Evolutionary conservation across 2,329 filamentous ascomycete species (phyloP).

Genomic region (Fusarium hostae): DNA sequence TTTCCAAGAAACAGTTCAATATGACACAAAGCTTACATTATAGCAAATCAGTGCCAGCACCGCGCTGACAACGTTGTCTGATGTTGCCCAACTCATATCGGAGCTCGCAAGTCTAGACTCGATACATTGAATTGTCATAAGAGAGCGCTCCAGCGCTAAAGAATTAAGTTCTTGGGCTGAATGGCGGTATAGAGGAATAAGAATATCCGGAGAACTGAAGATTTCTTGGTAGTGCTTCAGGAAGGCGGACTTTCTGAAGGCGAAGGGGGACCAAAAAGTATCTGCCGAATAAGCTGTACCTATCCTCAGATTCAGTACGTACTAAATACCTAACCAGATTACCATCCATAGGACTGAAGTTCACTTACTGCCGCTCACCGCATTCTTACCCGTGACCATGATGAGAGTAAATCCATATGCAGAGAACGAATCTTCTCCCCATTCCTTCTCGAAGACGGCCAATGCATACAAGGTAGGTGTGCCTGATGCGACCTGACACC

Average conservation of each 20-base stretch:
- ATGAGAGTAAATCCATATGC: slow-evolving; percentile 17
- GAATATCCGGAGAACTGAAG: not conserved
- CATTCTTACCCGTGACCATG: slow-evolving; percentile 9
- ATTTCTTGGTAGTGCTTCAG: slow-evolving; percentile 7
- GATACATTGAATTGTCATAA: slow-evolving; percentile 9
- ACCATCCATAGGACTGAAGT: accelerated
- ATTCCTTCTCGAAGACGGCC: slow-evolving; percentile 13
- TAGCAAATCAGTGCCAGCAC: slow-evolving; percentile 10
- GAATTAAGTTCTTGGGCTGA: not conserved
- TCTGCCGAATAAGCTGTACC: not conserved
- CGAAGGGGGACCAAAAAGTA: slow-evolving; percentile 14
- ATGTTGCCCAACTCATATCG: not conserved
- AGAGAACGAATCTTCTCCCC: slow-evolving; percentile 17
- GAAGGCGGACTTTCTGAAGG: slow-evolving; percentile 14
- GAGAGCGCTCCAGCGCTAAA: slow-evolving; percentile 9
- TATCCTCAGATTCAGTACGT: not conserved
- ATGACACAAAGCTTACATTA: not conserved
- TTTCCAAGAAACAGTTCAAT: not conserved
- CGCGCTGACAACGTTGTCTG: slow-evolving; percentile 6
- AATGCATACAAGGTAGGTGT: not conserved
- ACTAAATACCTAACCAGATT: accelerated
- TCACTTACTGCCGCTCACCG: not conserved
- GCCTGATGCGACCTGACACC: not conserved
- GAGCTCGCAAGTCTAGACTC: slow-evolving; percentile 4
- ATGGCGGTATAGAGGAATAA: not conserved